phyloP scores from a whole-genome alignment of 495 filamentous ascomycete species.

The Neurospora sp. region DNA sequence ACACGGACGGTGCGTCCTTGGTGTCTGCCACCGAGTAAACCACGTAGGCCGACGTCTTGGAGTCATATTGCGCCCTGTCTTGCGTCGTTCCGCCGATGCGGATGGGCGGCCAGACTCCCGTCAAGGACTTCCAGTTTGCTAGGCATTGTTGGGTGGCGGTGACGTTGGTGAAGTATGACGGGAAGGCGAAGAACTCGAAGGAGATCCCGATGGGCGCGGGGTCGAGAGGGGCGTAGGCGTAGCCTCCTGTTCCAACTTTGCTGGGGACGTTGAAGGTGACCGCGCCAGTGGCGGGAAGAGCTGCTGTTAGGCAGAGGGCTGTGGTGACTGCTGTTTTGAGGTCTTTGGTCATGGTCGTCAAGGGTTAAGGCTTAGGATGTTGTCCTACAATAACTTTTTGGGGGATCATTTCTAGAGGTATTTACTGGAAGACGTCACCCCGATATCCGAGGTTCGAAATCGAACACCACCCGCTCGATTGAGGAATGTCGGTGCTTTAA shows the following conservation, averaged over 20 bases:
- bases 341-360: neutral
- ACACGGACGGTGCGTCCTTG: slow-evolving; percentile 39
- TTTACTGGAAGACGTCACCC: neutral
- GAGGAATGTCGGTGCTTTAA: slow-evolving; percentile 1
- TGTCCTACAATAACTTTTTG: too few species aligned
- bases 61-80: slow-evolving; percentile 46
- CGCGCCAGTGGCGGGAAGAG: slow-evolving; percentile 7
- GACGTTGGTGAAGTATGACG: slow-evolving; percentile 47
- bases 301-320: slow-evolving; percentile 5
- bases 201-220: slow-evolving; percentile 45
- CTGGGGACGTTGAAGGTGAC: slow-evolving; percentile 26
- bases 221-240: slow-evolving; percentile 29
- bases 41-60: slow-evolving; percentile 38
- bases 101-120: slow-evolving; percentile 46
- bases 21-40: slow-evolving; percentile 45
- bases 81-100: slow-evolving; percentile 53
- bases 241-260: slow-evolving; percentile 18
- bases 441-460: neutral
- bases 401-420: too few species aligned
- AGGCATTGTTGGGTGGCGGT: slow-evolving; percentile 44
- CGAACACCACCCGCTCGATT: neutral
- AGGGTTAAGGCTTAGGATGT: neutral
- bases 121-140: slow-evolving; percentile 42
- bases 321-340: neutral
- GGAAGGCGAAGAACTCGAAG: slow-evolving; percentile 53